These are phyloP conservation scores for Dysphania ambrosioides DNA, from an alignment of 148 eudicot genomes.

Conservation along the genomic window DNA sequence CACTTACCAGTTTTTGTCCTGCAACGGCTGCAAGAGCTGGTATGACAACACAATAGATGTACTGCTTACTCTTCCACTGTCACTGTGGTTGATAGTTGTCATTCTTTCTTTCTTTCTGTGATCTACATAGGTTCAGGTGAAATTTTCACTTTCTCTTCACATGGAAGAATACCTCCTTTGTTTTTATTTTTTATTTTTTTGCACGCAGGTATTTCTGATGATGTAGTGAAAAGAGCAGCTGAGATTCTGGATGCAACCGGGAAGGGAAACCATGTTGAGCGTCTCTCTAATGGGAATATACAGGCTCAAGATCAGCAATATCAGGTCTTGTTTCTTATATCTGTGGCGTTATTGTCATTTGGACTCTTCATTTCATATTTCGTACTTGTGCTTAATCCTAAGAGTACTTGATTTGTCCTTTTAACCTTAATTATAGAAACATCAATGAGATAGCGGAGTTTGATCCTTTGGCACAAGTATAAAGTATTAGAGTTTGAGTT, in stretches of 20 bases:
- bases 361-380: background rate
- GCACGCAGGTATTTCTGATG: constrained; percentile 61
- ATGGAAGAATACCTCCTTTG: background rate
- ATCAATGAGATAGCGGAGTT: too few relatives aligned
- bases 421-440: too few relatives aligned
- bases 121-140: background rate
- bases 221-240: constrained; percentile 78
- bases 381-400: too few relatives aligned
- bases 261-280: constrained; percentile 47
- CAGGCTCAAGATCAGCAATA: constrained; percentile 69
- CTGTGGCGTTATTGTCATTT: background rate
- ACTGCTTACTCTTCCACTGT: background rate
- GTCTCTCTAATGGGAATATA: constrained; percentile 46
- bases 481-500: too few relatives aligned
- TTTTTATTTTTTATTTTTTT: background rate
- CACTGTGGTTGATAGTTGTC: background rate
- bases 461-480: too few relatives aligned
- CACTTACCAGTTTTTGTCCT: background rate
- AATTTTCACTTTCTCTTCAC: background rate
- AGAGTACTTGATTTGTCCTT: too few relatives aligned
- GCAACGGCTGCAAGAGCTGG: background rate
- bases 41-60: background rate
- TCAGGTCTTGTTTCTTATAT: constrained; percentile 46
- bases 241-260: constrained; percentile 44
- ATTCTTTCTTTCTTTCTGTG: constrained; percentile 9